These are phyloP conservation scores for Aphanomyces cochlioides DNA, from an alignment of 352 stramenopile species.

Conservation along the genomic window DNA sequence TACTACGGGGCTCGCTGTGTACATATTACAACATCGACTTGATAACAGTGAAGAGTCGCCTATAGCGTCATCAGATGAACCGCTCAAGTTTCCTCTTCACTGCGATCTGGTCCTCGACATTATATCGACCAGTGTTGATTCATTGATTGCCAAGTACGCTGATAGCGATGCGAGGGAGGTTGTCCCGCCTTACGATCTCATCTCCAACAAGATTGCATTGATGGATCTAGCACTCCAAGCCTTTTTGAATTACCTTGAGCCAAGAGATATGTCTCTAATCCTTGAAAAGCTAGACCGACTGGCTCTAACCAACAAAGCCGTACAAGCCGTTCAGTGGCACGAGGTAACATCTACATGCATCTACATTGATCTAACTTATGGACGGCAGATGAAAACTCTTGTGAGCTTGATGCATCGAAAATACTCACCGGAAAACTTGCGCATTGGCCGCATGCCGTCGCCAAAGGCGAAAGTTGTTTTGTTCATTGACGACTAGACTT, in stretches of 20 bases:
- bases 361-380: neutral
- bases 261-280: conserved; percentile 64
- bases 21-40: conserved; percentile 77
- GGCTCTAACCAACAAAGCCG: conserved; percentile 68
- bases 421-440: conserved; percentile 75
- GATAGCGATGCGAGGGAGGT: conserved; percentile 36
- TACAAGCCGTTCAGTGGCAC: conserved; percentile 79
- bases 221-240: conserved; percentile 79
- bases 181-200: conserved; percentile 55
- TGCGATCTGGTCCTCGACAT: conserved; percentile 76
- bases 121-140: conserved; percentile 70
- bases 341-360: conserved; percentile 37
- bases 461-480: conserved; percentile 44
- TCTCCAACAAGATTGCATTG: conserved; percentile 79
- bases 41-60: conserved; percentile 39
- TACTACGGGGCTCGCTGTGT: conserved; percentile 67
- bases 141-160: conserved; percentile 66
- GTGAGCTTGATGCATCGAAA: conserved; percentile 82
- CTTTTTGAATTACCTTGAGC: conserved; percentile 69
- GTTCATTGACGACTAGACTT: conserved; percentile 40
- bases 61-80: conserved; percentile 50
- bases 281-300: conserved; percentile 68
- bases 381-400: conserved; percentile 64
- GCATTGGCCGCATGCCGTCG: conserved; percentile 46
- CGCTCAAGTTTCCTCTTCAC: conserved; percentile 76